Base-by-base conservation (phyloP, 192 early-diverging fungal genomes). In the Thamnidium elegans region DNA sequence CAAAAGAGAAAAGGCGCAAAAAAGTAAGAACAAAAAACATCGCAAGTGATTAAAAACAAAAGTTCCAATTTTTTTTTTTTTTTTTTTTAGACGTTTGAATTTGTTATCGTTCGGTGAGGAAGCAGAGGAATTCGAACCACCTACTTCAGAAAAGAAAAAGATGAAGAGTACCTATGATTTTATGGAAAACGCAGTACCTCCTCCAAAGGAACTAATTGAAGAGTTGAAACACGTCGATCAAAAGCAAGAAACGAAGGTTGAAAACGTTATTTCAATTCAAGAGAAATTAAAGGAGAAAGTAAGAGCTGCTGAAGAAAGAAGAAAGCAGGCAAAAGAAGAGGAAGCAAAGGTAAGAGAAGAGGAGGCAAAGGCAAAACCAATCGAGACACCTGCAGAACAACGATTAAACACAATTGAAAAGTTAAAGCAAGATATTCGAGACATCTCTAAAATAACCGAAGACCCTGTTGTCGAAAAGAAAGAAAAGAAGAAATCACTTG, bases 81-180 rank as follows among this genome's bases (percentile, higher is more conserved):
- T 34, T 65, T 21, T 53, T 62, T 20, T 39, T 73, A 92, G 90
- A 50, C 86, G 87, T 34, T 70, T 90, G 52, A 85, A 76, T 43
- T 78, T 97, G 45, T 78, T 97, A 31, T 97, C 95, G 6, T 97
- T 97, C 88, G 95, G 86, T 0, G 90, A 92, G 51, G 94, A 93
- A 30, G 90, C 84, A 10, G 78, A 81, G 6, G 91, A 89, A 36
- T 58, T 74, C n/a, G 79, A 75, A 15, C 71, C 71, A n/a, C n/a
- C 67, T 17, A 56, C 7, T 17, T 34, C 23, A 55, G 45, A 34
- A 11, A 72, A 74, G 19, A 63, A 61, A 10, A 79, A 76, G 43
- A 88, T 88, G 54, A 86, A 83, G 60, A 95, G 92, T 58, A 91
- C 86, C 51, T 89, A 96, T 59, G 93, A 95, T 53, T 75, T 92